Base-by-base conservation (phyloP, 176 grass and related monocot species). In the Metroxylon sagu region DNA sequence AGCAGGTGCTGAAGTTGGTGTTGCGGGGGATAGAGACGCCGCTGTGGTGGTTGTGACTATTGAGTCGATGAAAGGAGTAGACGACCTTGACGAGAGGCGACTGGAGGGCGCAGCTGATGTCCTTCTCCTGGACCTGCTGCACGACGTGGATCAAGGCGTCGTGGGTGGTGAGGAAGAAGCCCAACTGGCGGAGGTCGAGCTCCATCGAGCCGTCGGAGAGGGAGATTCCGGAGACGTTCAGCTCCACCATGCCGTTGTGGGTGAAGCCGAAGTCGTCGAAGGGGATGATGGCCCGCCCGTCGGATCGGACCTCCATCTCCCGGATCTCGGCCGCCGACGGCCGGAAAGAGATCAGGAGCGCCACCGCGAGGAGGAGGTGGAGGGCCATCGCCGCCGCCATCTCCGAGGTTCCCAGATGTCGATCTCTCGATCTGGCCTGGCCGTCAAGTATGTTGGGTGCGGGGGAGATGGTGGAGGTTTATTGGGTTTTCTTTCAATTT, bases 221-320 rank as follows among this genome's bases (percentile, higher is more conserved):
- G 43, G 62, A 26, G 62, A 65, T 27, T 19, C 43, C 43, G 48
- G 21, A 50, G 62, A 65, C 62, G 19, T 65, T 65, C 19, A 65
- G 62, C 19, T 65, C 43, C 14, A 65, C 43, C 19, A 35, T 14
- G 43, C 62, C 62, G 29, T 48, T 16, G 29, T 39, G 48, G 43
- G 62, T 51, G 19, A 65, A 65, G n/a, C 62, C 39, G 62, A 65
- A 65, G 43, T 65, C 43, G 14, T 65, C 62, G 23, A 65, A 65
- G 43, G 62, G 19, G 48, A 65, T 51, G 62, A 65, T 28, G 43
- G 48, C n/a, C 19, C 43, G 48, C 14, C 19, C 48, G 62, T 65
- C 43, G 1, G 62, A 65, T 21, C 21, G 19, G 8, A 65, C 43
- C 21, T 6, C 21, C 62, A 23, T 50, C 21, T 26, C 62, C 48